These are phyloP conservation scores for Malus hybrid DNA, from an alignment of 331 rosid genomes.

Conservation along the genomic window DNA sequence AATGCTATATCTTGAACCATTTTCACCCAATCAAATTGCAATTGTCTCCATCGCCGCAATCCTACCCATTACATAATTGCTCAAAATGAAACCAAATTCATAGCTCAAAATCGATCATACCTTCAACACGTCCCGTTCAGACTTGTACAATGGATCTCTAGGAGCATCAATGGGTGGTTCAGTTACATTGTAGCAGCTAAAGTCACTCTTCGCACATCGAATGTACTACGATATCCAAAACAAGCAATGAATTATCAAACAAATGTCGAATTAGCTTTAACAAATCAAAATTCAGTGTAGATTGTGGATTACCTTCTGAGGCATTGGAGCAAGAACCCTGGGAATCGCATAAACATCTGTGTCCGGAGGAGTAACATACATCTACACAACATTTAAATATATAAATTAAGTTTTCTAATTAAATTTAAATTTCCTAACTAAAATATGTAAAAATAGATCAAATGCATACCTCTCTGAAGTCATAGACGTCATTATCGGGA, in stretches of 20 bases:
- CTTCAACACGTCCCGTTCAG: constrained; percentile 70
- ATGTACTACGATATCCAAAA: constrained; percentile 51
- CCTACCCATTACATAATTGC: neutral
- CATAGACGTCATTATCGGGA: constrained; percentile 78
- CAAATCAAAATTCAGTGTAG: neutral
- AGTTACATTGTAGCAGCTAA: constrained; percentile 67
- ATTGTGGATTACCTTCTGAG: constrained; percentile 50
- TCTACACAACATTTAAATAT: constrained; percentile 29
- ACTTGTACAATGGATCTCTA: constrained; percentile 82
- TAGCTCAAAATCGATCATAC: constrained; percentile 20
- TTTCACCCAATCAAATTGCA: neutral
- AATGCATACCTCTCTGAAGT: constrained; percentile 72
- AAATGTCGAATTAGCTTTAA: neutral
- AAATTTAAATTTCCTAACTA: neutral
- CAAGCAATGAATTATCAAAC: neutral
- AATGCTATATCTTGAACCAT: neutral
- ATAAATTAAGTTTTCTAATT: neutral
- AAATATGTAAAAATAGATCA: neutral
- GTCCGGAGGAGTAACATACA: constrained; percentile 98
- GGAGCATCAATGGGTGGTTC: constrained; percentile 97
- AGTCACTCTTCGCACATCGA: constrained; percentile 84
- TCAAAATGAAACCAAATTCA: neutral
- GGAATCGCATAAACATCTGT: constrained; percentile 91
- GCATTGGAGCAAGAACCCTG: constrained; percentile 93
- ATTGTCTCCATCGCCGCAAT: neutral